Conservation (phyloP, 2,329 filamentous ascomycete genomes). For the Ophiocordyceps camponoti-floridani region DNA sequence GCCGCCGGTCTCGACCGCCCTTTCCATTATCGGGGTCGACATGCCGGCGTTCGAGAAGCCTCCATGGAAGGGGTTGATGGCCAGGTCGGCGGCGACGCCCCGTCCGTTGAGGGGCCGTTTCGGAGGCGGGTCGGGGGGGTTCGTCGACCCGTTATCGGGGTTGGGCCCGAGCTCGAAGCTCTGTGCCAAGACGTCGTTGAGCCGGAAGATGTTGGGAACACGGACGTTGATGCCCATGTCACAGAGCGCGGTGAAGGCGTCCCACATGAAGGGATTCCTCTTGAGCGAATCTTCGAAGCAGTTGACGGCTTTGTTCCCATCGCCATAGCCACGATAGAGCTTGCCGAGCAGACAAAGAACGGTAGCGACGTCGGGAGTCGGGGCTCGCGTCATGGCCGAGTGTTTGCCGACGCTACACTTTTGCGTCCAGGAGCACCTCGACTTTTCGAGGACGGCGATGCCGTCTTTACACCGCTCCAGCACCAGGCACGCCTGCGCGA, state of each 20-base stretch:
- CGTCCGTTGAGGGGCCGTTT: conserved; percentile 22
- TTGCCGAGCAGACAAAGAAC: conserved; percentile 76
- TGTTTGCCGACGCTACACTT: conserved; percentile 72
- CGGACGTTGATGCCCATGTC: conserved; percentile 71
- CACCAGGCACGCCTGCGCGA: conserved; percentile 72
- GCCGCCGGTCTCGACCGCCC: conserved; percentile 26
- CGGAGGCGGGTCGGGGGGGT: conserved; percentile 18
- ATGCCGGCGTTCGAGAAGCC: conserved; percentile 21
- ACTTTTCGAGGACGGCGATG: conserved; percentile 67
- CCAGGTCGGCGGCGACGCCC: conserved; percentile 16
- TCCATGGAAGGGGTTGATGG: conserved; percentile 33
- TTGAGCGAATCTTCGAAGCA: conserved; percentile 82
- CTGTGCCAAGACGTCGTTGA: conserved; percentile 36
- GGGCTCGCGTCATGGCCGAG: conserved; percentile 54
- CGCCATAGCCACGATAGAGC: conserved; percentile 66
- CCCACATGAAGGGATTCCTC: conserved; percentile 93
- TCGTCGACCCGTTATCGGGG: conserved; percentile 14
- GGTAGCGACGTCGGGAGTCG: conserved; percentile 66
- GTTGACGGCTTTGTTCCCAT: conserved; percentile 66
- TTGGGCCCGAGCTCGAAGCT: conserved; percentile 22
- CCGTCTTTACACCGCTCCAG: conserved; percentile 69
- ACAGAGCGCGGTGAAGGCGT: conserved; percentile 78
- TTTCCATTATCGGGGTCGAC: conserved; percentile 22
- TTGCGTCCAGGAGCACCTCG: conserved; percentile 54
- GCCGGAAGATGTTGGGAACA: conserved; percentile 72